These are phyloP conservation scores for Spinacia oleracea DNA, from an alignment of 179 eudicot species.

Conservation along the genomic window DNA sequence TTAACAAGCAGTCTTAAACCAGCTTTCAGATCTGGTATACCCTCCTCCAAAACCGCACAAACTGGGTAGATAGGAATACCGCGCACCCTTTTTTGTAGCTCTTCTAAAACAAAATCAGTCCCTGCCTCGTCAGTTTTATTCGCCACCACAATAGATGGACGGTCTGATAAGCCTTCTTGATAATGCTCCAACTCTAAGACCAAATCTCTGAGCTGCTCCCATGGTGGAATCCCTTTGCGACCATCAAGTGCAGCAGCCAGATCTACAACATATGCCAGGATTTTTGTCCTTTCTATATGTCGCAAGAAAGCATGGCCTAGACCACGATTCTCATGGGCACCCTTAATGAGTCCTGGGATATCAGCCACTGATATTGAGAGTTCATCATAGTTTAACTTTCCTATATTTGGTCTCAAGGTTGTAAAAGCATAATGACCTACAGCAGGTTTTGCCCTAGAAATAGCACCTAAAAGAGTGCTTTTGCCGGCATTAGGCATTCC, in stretches of 20 bases:
- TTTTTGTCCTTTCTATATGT: conserved; percentile 88
- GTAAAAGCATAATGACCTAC: conserved; percentile 94
- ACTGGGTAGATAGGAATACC: conserved; percentile 76
- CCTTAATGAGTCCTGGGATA: conserved; percentile 85
- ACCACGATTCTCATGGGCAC: conserved; percentile 93
- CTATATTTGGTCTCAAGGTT: conserved; percentile 85
- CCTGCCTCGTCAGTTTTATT: conserved; percentile 86
- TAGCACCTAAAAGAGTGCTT: conserved; percentile 86
- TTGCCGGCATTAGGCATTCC: conserved; percentile 98
- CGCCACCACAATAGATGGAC: conserved; percentile 81
- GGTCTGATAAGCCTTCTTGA: conserved; percentile 64
- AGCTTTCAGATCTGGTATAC: conserved; percentile 59
- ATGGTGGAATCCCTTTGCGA: conserved; percentile 77
- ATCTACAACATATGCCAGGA: conserved; percentile 84
- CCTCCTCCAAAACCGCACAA: conserved; percentile 87
- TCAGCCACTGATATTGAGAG: conserved; percentile 81
- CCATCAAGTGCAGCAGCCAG: conserved; percentile 72
- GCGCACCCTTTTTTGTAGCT: conserved; percentile 59
- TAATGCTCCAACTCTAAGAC: conserved; percentile 72
- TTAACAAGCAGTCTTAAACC: conserved; percentile 66
- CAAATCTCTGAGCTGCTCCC: conserved; percentile 89
- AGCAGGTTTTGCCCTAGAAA: conserved; percentile 80
- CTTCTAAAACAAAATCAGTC: conserved; percentile 61
- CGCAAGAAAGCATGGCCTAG: conserved; percentile 93
- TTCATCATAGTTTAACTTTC: conserved; percentile 76